Evolutionary conservation across 2,329 filamentous ascomycete species (phyloP).

Genomic region (Hymenoscyphus infarciens): DNA sequence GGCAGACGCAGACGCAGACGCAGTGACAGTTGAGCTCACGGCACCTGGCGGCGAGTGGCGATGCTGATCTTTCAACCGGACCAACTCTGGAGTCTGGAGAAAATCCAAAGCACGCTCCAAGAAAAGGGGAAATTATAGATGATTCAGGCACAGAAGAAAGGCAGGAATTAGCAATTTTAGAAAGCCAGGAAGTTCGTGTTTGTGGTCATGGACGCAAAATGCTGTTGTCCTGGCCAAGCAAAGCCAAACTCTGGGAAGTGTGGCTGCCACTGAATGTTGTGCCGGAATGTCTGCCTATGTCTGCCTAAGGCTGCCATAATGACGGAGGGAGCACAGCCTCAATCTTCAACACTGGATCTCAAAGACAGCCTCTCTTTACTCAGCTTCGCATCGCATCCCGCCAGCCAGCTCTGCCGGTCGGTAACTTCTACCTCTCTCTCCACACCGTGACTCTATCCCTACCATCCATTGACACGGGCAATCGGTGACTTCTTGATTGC

Average conservation of each 20-base stretch:
- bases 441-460: not conserved
- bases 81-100: not conserved
- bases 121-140: not conserved
- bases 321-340: not conserved
- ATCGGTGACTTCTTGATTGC: not conserved
- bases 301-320: not conserved
- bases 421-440: not conserved
- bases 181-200: not conserved
- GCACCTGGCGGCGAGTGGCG: not conserved
- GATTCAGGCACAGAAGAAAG: not conserved
- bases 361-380: not conserved
- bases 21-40: not conserved
- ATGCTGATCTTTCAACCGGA: not conserved
- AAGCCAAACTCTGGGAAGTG: not conserved
- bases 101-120: not conserved
- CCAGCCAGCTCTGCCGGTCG: not conserved
- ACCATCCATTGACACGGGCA: not conserved
- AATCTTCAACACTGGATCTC: not conserved
- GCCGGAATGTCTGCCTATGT: not conserved
- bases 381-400: not conserved
- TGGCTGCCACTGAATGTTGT: too few relatives aligned
- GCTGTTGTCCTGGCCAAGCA: not conserved
- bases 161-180: not conserved
- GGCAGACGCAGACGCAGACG: too few relatives aligned
- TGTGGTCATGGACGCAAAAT: too few relatives aligned